phyloP scores from a whole-genome alignment of 148 eudicot genomes.

The Dysphania ambrosioides region DNA sequence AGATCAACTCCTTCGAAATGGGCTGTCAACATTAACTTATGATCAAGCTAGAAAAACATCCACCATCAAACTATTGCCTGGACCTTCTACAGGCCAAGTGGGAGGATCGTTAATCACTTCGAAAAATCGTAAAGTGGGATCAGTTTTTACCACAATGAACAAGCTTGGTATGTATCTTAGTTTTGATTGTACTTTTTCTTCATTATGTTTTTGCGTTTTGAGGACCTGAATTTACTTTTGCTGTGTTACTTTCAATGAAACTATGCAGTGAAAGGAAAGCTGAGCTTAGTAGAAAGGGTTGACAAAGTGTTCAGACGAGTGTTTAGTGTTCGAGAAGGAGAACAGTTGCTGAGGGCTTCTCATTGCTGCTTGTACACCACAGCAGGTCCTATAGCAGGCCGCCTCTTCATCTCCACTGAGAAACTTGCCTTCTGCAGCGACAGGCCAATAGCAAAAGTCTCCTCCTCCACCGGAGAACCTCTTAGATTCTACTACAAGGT shows the following conservation, averaged over 20 bases:
- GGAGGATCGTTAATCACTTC: slow-evolving; percentile 4
- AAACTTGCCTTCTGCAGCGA: slow-evolving; percentile 29
- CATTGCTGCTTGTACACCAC: slow-evolving; percentile 30
- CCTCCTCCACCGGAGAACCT: slow-evolving; percentile 16
- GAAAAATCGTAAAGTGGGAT: slow-evolving; percentile 13
- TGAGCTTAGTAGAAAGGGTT: slow-evolving; percentile 16
- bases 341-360: slow-evolving; percentile 17
- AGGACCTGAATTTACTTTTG: background rate
- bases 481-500: slow-evolving; percentile 25
- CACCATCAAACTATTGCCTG: slow-evolving; percentile 19
- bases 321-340: slow-evolving; percentile 26
- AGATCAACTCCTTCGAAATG: slow-evolving; percentile 27
- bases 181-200: too few relatives aligned
- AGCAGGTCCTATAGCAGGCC: slow-evolving; percentile 24
- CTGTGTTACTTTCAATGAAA: too few relatives aligned
- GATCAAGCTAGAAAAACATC: slow-evolving; percentile 19
- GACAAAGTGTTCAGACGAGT: slow-evolving; percentile 21
- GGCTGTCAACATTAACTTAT: slow-evolving; percentile 12
- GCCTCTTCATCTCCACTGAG: slow-evolving; percentile 17
- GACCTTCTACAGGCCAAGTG: slow-evolving; percentile 4
- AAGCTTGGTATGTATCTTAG: slow-evolving; percentile 25
- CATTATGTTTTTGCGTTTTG: background rate
- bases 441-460: background rate
- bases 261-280: slow-evolving; percentile 27
- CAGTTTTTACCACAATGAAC: slow-evolving; percentile 25